Evolutionary conservation across 2,329 filamentous ascomycete species (phyloP).

Genomic region (Cladosporium sphaerospermum): DNA sequence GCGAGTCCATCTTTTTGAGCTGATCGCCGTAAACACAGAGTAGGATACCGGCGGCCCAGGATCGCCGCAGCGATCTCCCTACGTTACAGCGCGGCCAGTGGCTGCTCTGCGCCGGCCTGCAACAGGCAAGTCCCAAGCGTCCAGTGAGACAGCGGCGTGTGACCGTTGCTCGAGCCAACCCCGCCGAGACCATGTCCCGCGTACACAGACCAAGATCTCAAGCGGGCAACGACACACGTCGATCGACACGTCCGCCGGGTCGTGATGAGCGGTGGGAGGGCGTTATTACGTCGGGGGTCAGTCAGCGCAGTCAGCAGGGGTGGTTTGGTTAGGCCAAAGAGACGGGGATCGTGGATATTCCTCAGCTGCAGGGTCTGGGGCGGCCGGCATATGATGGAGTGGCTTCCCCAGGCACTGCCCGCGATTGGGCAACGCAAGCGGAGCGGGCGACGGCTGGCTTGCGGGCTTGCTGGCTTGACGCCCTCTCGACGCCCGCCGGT

Average conservation of each 20-base stretch:
- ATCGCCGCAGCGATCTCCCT: conserved; percentile 2
- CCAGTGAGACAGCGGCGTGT: conserved; percentile 11
- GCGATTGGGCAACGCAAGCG: conserved; percentile 4
- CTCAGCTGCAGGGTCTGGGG: conserved; percentile 4
- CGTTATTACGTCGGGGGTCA: background rate
- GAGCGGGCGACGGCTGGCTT: conserved; percentile 1
- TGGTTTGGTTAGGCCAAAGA: too few species aligned
- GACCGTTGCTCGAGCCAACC: conserved; percentile 10
- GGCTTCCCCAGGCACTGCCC: conserved; percentile 8
- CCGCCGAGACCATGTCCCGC: conserved; percentile 9
- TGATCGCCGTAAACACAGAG: background rate
- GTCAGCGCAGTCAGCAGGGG: background rate
- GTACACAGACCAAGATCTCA: conserved; percentile 7
- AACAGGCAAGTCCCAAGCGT: background rate
- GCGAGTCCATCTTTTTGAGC: conserved; percentile 4
- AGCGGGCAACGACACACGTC: conserved; percentile 2
- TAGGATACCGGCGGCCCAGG: background rate
- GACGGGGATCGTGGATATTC: background rate
- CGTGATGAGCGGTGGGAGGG: conserved; percentile 1
- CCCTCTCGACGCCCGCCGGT: background rate
- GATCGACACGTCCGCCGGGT: conserved; percentile 2
- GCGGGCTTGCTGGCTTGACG: background rate
- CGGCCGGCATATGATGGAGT: conserved; percentile 6
- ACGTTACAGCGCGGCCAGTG: background rate
- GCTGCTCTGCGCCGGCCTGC: background rate